Conservation (phyloP, 148 eudicot species). For the Cornus kousa region DNA sequence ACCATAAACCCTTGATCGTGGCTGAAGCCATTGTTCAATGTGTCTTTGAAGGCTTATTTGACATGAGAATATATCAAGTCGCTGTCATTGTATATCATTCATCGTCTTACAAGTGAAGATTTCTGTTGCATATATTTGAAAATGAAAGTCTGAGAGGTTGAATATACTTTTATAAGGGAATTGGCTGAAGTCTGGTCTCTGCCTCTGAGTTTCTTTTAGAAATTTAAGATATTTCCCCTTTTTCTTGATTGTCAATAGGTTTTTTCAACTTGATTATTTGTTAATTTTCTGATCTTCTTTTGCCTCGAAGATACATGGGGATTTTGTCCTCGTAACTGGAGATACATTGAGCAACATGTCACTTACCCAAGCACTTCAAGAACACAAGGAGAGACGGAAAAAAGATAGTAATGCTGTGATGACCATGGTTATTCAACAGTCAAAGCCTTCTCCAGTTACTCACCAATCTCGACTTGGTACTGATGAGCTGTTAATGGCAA, state of each 20-base stretch:
- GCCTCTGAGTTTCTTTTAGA: background rate
- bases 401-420: conserved; percentile 87
- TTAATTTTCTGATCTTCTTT: background rate
- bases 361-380: conserved; percentile 70
- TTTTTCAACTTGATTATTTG: background rate
- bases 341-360: conserved; percentile 96
- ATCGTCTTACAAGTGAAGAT: background rate
- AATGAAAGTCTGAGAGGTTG: background rate
- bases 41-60: background rate
- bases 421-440: conserved; percentile 86
- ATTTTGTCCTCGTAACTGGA: conserved; percentile 83
- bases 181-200: background rate
- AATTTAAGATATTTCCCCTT: background rate
- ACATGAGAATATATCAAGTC: background rate
- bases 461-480: conserved; percentile 91
- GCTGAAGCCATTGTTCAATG: too few relatives aligned
- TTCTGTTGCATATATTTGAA: background rate
- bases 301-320: conserved; percentile 75
- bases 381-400: conserved; percentile 88
- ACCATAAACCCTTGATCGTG: too few relatives aligned
- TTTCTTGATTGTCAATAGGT: background rate
- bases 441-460: conserved; percentile 74
- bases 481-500: conserved; percentile 88
- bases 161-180: background rate
- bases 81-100: background rate